Evolutionary conservation across 176 grass and related monocot genomes (phyloP), one percentile per base, ranked within the genome.

Genomic region (Avena insularis): DNA sequence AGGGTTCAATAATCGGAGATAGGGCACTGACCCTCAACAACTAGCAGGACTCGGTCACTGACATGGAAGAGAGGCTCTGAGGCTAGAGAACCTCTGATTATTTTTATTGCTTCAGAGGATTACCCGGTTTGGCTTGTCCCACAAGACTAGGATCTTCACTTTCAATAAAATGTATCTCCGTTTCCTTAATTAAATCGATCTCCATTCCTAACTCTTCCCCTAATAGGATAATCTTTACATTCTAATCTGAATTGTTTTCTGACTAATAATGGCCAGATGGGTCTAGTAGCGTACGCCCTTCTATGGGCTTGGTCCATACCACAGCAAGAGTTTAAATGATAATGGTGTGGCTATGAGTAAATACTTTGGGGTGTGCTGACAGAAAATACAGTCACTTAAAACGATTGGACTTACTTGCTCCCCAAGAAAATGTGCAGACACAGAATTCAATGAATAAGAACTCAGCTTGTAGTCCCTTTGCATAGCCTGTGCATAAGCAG

Each of bases 391-490:
- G 27, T 15, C 49, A 79, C 79, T 78, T 62, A 20, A 84, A 70
- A 89, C 82, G 60, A 63, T 35, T 71, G 40, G 80, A 92, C 88
- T 91, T 91, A 94, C 96, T 96, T 98, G 96, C 79, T 98, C 96
- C 78, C 89, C 92, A 7, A 98, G 92, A 80, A 98, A 98, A 79
- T 98, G 96, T 47, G 96, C 96, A 55, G 96, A 98, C 65, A 98
- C 96, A 84, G 96, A 96, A 68, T 98, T 98, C 33, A 98, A 90
- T 65, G 96, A 98, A 89, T 98, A 98, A 45, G 96, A 98, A 91
- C 96, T 98, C 80, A 98, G 89, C 79, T 96, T 98, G 90, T 98
- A 94, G 85, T 98, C 96, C 61, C 96, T 87, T 92, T 98, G 93
- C 88, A 98, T 89, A 90, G 87, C 93, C 96, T 98, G 89, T 45